Percentiles rank a stretch among this genome's conserved stretches.
These are phyloP conservation scores for Chlamydomonas sphaeroides DNA, from an alignment of 139 green algal species.

Conservation along the genomic window DNA sequence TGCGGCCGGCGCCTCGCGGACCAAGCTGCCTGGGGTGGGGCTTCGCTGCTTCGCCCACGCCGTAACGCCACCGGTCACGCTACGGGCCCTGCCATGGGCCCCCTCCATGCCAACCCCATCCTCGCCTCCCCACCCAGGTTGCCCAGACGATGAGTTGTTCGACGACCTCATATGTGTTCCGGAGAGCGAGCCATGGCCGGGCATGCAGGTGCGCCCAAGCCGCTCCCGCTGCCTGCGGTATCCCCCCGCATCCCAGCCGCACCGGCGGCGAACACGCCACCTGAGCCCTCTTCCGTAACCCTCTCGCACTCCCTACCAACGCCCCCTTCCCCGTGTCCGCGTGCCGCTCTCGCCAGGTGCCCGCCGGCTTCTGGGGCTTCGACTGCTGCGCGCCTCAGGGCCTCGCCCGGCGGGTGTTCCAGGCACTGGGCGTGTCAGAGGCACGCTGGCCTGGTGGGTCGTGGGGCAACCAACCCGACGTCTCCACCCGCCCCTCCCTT, in stretches of 20 bases:
- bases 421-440: constrained; percentile 43
- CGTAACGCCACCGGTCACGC: neutral
- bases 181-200: constrained; percentile 20
- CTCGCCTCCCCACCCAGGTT: constrained; percentile 4
- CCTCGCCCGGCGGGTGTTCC: constrained; percentile 63
- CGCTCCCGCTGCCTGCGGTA: no score
- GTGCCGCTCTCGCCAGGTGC: constrained; percentile 38
- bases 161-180: constrained; percentile 46
- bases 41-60: no score
- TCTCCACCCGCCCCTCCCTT: neutral
- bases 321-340: no score
- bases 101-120: no score
- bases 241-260: no score
- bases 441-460: constrained; percentile 36
- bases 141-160: constrained; percentile 52
- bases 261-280: no score
- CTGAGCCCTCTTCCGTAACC: no score
- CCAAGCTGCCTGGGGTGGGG: constrained; percentile 43
- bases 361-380: constrained; percentile 73
- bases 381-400: constrained; percentile 63
- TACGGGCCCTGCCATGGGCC: neutral
- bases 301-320: no score
- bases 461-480: neutral
- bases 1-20: constrained; percentile 20
- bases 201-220: constrained; percentile 22